Conservation (phyloP, 306 rosid genomes). For the Medicago truncatula region MtrunA17r5.0-ANR NC_053045.1:53037501-53038000, state of each 20-base stretch:
- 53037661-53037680: not conserved
- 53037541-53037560: slow-evolving; percentile 40
- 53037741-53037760: not conserved
- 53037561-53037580: slow-evolving; percentile 57
- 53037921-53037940: no score
- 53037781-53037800: not conserved
- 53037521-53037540: not conserved
- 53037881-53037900: not conserved
- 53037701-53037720: not conserved
- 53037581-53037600: slow-evolving; percentile 64
- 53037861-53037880: slow-evolving; percentile 10
- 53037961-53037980: no score
- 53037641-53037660: slow-evolving; percentile 73
- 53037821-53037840: not conserved
- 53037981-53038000: no score
- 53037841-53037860: not conserved
- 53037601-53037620: slow-evolving; percentile 64
- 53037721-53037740: no score
- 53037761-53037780: not conserved
- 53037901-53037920: not conserved
- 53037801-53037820: no score
- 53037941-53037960: no score
- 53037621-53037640: slow-evolving; percentile 76
- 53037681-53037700: not conserved
- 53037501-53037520: slow-evolving; percentile 24